Evolutionary conservation across 306 rosid genomes (phyloP).

Genomic region (Begonia loranthoides): DNA sequence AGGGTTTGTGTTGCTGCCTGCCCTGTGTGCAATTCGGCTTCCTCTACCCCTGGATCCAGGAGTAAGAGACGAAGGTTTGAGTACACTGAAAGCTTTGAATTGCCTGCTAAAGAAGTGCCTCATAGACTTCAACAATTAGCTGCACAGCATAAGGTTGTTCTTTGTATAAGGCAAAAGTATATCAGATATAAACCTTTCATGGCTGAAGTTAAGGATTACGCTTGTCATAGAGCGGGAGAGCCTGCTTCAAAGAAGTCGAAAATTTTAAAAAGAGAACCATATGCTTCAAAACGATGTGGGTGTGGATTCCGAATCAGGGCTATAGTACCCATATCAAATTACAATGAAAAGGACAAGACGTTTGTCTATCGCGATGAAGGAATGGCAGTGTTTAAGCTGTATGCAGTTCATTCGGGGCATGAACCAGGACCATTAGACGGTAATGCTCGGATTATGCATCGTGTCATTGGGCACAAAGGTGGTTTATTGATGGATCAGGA

Average conservation of each 20-base stretch:
- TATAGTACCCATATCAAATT: slow-evolving; percentile 82
- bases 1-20: slow-evolving; percentile 85
- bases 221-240: slow-evolving; percentile 94
- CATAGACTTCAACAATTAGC: slow-evolving; percentile 71
- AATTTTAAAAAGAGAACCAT: slow-evolving; percentile 87
- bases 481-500: slow-evolving; percentile 76
- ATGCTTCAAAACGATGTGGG: slow-evolving; percentile 86
- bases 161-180: slow-evolving; percentile 93
- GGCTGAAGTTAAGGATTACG: slow-evolving; percentile 99
- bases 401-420: slow-evolving; percentile 97
- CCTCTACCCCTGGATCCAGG: slow-evolving; percentile 33
- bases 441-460: slow-evolving; percentile 92
- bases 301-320: slow-evolving; percentile 96
- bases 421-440: slow-evolving; percentile 98
- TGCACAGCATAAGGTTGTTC: slow-evolving; percentile 84
- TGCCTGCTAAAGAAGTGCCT: slow-evolving; percentile 90
- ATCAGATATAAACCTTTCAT: slow-evolving; percentile 95
- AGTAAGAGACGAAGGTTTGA: slow-evolving; percentile 78
- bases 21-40: slow-evolving; percentile 43
- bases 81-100: slow-evolving; percentile 80
- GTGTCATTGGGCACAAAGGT: slow-evolving; percentile 90
- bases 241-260: slow-evolving; percentile 73
- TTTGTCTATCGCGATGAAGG: slow-evolving; percentile 97
- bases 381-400: slow-evolving; percentile 70
- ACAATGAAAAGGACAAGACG: slow-evolving; percentile 91